Evolutionary conservation across 108 stramenopile species (phyloP), one percentile per base, ranked within the genome.

Genomic region (Heterococcus sp.): DNA sequence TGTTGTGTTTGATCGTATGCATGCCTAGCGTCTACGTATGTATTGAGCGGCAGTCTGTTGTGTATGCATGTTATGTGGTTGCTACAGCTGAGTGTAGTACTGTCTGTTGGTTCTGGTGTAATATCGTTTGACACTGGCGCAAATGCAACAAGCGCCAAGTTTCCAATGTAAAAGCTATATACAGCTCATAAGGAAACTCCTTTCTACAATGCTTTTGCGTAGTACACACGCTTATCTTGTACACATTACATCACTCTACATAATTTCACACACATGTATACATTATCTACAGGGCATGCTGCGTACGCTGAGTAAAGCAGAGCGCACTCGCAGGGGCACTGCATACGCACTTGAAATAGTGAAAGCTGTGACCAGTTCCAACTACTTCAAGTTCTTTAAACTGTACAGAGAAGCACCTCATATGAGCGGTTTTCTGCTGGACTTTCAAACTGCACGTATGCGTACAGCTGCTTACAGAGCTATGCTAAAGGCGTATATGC

Each of bases 321-420:
- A 74, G 33, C 46, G 71, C 27, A 8, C 39, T 35, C 72, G 78
- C 35, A 37, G 73, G 2, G 84, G 67, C 0, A 73, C 87, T 3
- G 68, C 39, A 3, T 84, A 87, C 66, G 87, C 86, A 31, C 70
- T 85, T 2, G 38, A 32, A 11, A 70, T 85, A 27, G 67, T 70
- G 1, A 27, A 31, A 3, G 84, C 86, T 1, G 69, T 85, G 30
- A 68, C 40, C 68, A 32, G 32, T 36, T 46, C 66, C 31, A 80
- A 81, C 37, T 88, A 74, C 40, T 37, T 35, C 30, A 14, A 31
- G 31, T 87, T 85, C 64, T 87, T 89, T 64, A 36, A 37, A 28
- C 88, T 89, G 1, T 82, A 87, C 73, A 34, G 34, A 31, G 71
- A 21, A 4, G 86, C 87, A 29, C 88, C 88, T 26, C 11, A 79